Evolutionary conservation across 1,284 basidiomycete species (phyloP), one percentile per base, ranked within the genome.

Genomic region (Singerocomus inundabilis): DNA sequence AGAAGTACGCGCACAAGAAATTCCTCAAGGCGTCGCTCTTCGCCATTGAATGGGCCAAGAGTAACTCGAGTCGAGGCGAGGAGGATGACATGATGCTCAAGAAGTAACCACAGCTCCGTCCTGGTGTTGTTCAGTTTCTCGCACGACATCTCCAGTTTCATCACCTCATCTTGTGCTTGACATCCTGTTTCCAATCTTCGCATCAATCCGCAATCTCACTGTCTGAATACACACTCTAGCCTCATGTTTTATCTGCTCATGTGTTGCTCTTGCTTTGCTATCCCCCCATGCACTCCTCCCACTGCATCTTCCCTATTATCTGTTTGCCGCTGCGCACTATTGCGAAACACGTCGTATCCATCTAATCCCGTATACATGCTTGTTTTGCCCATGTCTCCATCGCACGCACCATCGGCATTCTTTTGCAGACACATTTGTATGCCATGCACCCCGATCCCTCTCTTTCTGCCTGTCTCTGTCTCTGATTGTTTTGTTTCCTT

Each of bases 1-100:
- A 90, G 76, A 99, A 99, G 77, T 99, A 99, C 70, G 85, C 93
- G 46, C 85, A 91, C 80, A 96, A 95, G 82, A 93, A 94, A 75
- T 97, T 95, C 81, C 82, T 98, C 66, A 92, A 94, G 70, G 94
- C 87, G 21, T 84, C 86, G 12, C 65, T 80, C 34, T 89, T 82
- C 62, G 86, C 86, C 37, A 76, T 85, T 59, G 79, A 86, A 46
- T 87, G 84, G 84, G 85, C 85, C 41, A 76, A 71, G 58, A 68
- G 61, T 32, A 70, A 76, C 58, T 48, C 64, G 59, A 67, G 55
- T 45, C 55, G 61, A 59, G 51, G 51, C 66, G 63, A 61, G 61
- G 59, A 64, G 48, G 61, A 58, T 40, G 47, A 70, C 68, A 79
- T 81, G 78, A 72, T 77, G 66, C 70, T 77, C 61, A 75, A 75